Percentiles rank a stretch among this genome's conserved stretches.
These are phyloP conservation scores for Xylariaceae sp. DNA, from an alignment of 2,329 filamentous ascomycete species.

Conservation along the genomic window DNA sequence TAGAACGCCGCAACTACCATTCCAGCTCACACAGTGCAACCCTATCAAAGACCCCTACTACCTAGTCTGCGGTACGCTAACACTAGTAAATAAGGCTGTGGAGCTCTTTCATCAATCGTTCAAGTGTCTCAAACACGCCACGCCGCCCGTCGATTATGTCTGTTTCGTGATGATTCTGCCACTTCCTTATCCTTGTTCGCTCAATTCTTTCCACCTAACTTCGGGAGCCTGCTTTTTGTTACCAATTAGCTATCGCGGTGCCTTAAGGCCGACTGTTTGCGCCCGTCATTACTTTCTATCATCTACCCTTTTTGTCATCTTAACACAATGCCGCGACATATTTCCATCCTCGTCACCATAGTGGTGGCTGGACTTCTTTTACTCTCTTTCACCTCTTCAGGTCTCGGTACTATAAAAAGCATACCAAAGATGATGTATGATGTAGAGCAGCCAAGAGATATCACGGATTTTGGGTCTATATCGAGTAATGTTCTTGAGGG, in stretches of 20 bases:
- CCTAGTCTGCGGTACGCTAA: too few relatives aligned
- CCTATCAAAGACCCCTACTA: too few relatives aligned
- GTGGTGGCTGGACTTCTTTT: slow-evolving; percentile 63
- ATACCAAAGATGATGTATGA: slow-evolving; percentile 33
- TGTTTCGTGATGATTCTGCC: slow-evolving; percentile 23
- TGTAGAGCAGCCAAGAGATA: slow-evolving; percentile 26
- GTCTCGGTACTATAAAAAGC: slow-evolving; percentile 45
- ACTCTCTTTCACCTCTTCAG: slow-evolving; percentile 63
- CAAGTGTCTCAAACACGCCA: neutral
- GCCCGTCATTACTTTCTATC: neutral
- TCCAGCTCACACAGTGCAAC: too few relatives aligned
- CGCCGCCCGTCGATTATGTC: slow-evolving; percentile 16
- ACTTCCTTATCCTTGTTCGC: slow-evolving; percentile 13
- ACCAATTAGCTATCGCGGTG: neutral
- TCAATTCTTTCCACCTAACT: neutral
- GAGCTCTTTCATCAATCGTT: neutral
- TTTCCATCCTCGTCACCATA: slow-evolving; percentile 61
- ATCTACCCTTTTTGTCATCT: neutral
- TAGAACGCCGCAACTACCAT: too few relatives aligned
- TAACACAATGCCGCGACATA: slow-evolving; percentile 58
- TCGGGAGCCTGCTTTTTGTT: neutral
- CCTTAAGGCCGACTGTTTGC: neutral
- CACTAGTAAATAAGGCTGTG: too few relatives aligned
- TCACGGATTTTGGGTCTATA: slow-evolving; percentile 51
- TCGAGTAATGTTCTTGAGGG: slow-evolving; percentile 64